These are phyloP conservation scores for Aureobasidium sp. DNA, from an alignment of 2,329 filamentous ascomycete species.

Conservation along the genomic window DNA sequence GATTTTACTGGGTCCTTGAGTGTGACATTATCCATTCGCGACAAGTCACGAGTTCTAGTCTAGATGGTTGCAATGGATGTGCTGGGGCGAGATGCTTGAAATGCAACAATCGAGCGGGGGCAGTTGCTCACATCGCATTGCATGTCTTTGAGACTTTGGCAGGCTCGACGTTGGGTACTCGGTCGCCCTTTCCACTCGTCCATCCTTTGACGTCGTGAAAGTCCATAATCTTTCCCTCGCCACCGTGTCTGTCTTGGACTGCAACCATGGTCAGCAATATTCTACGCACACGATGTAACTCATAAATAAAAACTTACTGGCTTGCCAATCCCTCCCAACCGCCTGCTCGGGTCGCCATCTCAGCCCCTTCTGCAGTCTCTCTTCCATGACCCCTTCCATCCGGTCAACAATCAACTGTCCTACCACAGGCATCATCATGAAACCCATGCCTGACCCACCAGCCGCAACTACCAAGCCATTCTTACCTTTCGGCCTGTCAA, in stretches of 20 bases:
- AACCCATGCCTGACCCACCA: slow-evolving; percentile 46
- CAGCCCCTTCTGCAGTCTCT: slow-evolving; percentile 34
- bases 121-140: not conserved
- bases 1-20: not conserved
- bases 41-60: not conserved
- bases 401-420: slow-evolving; percentile 43
- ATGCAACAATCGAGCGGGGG: not conserved
- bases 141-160: not conserved
- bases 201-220: slow-evolving; percentile 9
- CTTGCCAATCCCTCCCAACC: slow-evolving; percentile 36
- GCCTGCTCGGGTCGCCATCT: slow-evolving; percentile 46
- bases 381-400: slow-evolving; percentile 37
- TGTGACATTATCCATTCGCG: not conserved
- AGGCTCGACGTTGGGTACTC: not conserved
- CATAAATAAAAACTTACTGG: too few relatives aligned
- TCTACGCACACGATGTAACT: too few relatives aligned
- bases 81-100: not conserved
- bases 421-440: slow-evolving; percentile 45
- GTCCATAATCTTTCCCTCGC: slow-evolving; percentile 4
- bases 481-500: slow-evolving; percentile 40
- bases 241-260: slow-evolving; percentile 11
- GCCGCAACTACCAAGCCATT: slow-evolving; percentile 39
- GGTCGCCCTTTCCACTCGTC: not conserved
- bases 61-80: not conserved
- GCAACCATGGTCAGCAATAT: too few relatives aligned